Conservation (phyloP, 805 yeast genomes). For the Saturnispora galanensis region DNA sequence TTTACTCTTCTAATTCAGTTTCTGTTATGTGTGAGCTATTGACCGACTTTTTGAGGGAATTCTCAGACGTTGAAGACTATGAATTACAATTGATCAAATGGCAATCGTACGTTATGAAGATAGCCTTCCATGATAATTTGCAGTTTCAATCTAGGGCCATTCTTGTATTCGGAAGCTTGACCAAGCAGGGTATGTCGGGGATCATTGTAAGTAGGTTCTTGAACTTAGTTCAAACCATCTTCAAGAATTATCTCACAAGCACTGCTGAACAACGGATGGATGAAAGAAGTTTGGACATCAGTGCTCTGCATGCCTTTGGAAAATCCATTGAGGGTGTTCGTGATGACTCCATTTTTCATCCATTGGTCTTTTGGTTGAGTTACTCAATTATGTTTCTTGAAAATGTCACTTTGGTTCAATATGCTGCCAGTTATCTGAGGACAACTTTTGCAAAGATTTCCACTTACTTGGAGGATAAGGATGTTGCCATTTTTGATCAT, state of each 20-base stretch:
- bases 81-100: conserved; percentile 55
- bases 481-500: conserved; percentile 23
- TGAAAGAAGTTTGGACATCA: conserved; percentile 18
- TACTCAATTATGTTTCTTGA: conserved; percentile 19
- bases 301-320: conserved; percentile 36
- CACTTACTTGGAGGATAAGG: conserved; percentile 22
- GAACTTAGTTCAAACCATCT: conserved; percentile 17
- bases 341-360: conserved; percentile 34
- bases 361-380: conserved; percentile 42
- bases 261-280: background rate
- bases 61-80: conserved; percentile 37
- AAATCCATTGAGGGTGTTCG: conserved; percentile 41
- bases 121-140: conserved; percentile 47
- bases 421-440: conserved; percentile 27
- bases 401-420: conserved; percentile 22
- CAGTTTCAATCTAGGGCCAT: conserved; percentile 60
- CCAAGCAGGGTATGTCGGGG: conserved; percentile 55
- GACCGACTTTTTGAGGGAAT: conserved; percentile 39
- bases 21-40: conserved; percentile 52
- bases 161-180: conserved; percentile 58
- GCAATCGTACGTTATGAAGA: conserved; percentile 52
- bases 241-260: background rate
- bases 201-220: conserved; percentile 27
- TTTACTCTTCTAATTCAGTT: conserved; percentile 36
- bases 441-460: conserved; percentile 27